Base-by-base conservation (phyloP, 2,329 filamentous ascomycete genomes). In the Madurella mycetomatis region DNA sequence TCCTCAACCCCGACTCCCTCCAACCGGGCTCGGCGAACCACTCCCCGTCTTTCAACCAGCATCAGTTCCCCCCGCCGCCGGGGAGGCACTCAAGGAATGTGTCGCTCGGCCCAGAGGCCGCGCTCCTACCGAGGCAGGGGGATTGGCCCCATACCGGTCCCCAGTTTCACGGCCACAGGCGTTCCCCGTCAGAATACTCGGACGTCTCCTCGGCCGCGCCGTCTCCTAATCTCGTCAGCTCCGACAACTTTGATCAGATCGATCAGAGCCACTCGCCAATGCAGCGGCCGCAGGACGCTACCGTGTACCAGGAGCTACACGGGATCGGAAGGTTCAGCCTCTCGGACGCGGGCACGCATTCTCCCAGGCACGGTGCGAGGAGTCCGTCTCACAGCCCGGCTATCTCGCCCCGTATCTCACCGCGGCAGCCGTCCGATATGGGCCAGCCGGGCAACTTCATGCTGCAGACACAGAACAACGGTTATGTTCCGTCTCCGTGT, bases 121-220 rank as follows among this genome's bases (percentile, higher is more conserved):
- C 81, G 1, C 69, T 83, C n/a, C 69, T 81, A 30, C 75, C 74
- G 2, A 73, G 70, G n/a, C 80, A 82, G 60, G n/a, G n/a, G n/a
- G 80, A 83, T 55, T 84, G 80, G 80, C 76, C 63, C 41, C 76
- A 77, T 53, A 57, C 54, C 13, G 61, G 57, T 1, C 71, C 75
- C 13, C 79, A 82, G 56, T 96, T 95, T 66, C 86, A 89, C 61
- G 78, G 82, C n/a, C 92, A 96, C 68, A 82, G 91, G 63, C 84
- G 92, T 65, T 85, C 83, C 39, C 88, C 90, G 1, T 96, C 92
- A n/a, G 92, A 96, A 63, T 90, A 87, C 65, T 96, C 91, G 2
- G 92, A 96, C 62, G 86, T 96, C 5, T 96, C 86, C 5, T 95
- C 90, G 16, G 88, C 86, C 15, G 85, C 88, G 18, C 88, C 86